Evolutionary conservation across 2,329 filamentous ascomycete genomes (phyloP).

Genomic region (Ceratocystis destructans): DNA sequence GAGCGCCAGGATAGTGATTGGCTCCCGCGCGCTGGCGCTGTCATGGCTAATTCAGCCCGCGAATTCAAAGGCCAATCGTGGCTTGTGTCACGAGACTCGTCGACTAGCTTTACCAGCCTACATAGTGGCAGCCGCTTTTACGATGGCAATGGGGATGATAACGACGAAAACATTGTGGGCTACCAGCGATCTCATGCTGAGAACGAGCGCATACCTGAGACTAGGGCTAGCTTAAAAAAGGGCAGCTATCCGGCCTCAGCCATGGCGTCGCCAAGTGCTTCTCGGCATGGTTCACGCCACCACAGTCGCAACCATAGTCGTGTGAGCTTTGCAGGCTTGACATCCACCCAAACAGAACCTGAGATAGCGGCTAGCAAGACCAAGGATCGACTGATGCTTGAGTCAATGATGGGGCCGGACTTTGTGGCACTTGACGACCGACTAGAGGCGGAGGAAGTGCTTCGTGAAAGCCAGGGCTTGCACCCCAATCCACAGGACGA

Average conservation of each 20-base stretch:
- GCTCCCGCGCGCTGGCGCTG: slow-evolving; percentile 48
- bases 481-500: slow-evolving; percentile 40
- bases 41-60: slow-evolving; percentile 47
- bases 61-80: slow-evolving; percentile 57
- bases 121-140: slow-evolving; percentile 35
- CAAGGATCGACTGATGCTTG: slow-evolving; percentile 9
- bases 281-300: slow-evolving; percentile 3
- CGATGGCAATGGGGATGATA: not conserved
- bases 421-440: slow-evolving; percentile 50
- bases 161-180: slow-evolving; percentile 35
- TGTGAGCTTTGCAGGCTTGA: slow-evolving; percentile 27
- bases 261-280: slow-evolving; percentile 2
- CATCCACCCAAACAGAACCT: not conserved
- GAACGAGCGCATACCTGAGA: slow-evolving; percentile 2
- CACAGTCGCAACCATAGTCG: slow-evolving; percentile 39
- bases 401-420: slow-evolving; percentile 37
- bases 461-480: slow-evolving; percentile 7
- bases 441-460: slow-evolving; percentile 31
- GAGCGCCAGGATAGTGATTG: slow-evolving; percentile 46
- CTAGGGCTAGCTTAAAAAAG: slow-evolving; percentile 5
- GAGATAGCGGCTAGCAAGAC: not conserved
- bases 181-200: slow-evolving; percentile 29
- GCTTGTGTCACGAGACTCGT: slow-evolving; percentile 52
- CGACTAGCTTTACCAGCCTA: slow-evolving; percentile 44
- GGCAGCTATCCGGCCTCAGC: slow-evolving; percentile 13